Evolutionary conservation across 1,139 yeast species (phyloP), one percentile per base, ranked within the genome.

Genomic region (Kodamaea fungicola): DNA sequence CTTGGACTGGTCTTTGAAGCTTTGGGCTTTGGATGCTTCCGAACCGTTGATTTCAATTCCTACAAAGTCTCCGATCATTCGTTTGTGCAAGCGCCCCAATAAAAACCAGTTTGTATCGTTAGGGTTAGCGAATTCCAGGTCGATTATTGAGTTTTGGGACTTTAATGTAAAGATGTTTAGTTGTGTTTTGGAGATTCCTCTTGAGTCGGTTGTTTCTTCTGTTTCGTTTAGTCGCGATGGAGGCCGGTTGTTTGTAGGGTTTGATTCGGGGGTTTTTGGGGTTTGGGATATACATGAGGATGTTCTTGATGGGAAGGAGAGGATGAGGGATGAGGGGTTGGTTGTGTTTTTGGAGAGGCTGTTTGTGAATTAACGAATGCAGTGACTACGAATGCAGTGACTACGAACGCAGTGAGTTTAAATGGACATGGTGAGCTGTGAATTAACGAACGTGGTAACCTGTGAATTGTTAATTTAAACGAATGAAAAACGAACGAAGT

Each of bases 61-160:
- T 4, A 63, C 74, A 1, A 59, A 62, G 7, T 69, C 72, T 32
- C 58, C 69, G 9, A 67, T 76, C 0, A 57, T 64, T 33, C 73
- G 67, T 32, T 60, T 76, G 1, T 55, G 61, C 4, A 63, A 72
- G 58, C 55, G 72, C 31, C 82, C 81, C 0, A 47, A 52, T 8
- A 60, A 65, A 1, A 57, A 62, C 7, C 73, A 78, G 34, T 76
- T 80, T 48, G 74, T 75, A 1, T 57, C 73, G 2, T 68, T 73
- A 19, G 80, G 78, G 4, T 64, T 74, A 2, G 41, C 49, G 34
- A 47, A 49, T 16, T 41, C 23, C 16, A 41, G 22, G 24, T 44
- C 78, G 1, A 48, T 59, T 9, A 49, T 80, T n/a, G 76, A 77
- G 40, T 56, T 77, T 16, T 80, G 84, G 84, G 79, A 80, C 49